Percentiles rank a stretch among this genome's conserved stretches.
phyloP scores from a whole-genome alignment of 805 yeast species.

The Candida jianshihensis region DNA sequence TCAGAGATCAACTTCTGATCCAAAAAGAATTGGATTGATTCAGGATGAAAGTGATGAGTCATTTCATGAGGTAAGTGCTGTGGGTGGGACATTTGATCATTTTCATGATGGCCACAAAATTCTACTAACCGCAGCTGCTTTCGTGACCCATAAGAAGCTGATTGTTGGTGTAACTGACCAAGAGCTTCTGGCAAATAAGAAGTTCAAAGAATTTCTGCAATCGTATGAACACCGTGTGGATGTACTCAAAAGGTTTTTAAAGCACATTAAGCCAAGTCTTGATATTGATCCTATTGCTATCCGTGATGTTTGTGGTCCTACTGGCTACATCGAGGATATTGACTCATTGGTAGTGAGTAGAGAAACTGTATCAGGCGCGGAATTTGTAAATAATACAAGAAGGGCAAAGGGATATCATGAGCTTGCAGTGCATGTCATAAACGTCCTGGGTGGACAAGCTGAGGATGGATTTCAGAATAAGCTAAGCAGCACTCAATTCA shows the following conservation, averaged over 20 bases:
- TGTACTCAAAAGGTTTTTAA: constrained; percentile 43
- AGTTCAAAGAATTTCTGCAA: constrained; percentile 60
- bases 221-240: constrained; percentile 43
- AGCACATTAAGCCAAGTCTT: constrained; percentile 38
- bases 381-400: constrained; percentile 61
- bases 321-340: constrained; percentile 66
- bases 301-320: constrained; percentile 90
- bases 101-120: constrained; percentile 93
- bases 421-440: constrained; percentile 46
- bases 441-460: constrained; percentile 60
- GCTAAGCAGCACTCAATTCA: constrained; percentile 76
- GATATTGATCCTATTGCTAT: constrained; percentile 51
- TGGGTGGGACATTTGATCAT: constrained; percentile 98
- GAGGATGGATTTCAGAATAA: constrained; percentile 59
- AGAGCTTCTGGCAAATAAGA: constrained; percentile 65
- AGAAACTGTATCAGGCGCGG: constrained; percentile 76
- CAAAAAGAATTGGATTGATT: constrained; percentile 5
- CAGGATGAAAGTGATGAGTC: constrained; percentile 18
- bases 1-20: constrained; percentile 2
- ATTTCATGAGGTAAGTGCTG: constrained; percentile 40
- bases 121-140: constrained; percentile 65
- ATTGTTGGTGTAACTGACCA: constrained; percentile 84
- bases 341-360: constrained; percentile 76
- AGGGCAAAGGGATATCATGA: constrained; percentile 43
- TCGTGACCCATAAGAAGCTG: constrained; percentile 44